Evolutionary conservation across 352 stramenopile species (phyloP), one percentile per base, ranked within the genome.

Genomic region (Halophytophthora polymorphica): DNA sequence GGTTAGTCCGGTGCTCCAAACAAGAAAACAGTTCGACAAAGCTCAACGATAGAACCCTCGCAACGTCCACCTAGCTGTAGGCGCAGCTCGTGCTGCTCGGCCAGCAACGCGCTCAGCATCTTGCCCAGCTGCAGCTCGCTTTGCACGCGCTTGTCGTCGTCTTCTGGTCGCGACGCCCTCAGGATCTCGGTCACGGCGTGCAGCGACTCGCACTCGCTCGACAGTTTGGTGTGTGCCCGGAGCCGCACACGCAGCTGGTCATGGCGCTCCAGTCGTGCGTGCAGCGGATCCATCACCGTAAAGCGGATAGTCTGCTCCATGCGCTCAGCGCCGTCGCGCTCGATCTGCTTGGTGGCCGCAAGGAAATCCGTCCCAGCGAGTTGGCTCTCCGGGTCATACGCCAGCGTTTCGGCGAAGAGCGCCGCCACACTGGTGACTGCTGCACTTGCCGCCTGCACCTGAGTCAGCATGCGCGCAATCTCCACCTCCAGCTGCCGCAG

Each of bases 281-380:
- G 55, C 3, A 93, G 45, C 7, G 83, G 79, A 45, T 90, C 79
- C 41, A 90, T 19, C 14, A 90, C 73, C 1, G 79, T 93, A 57
- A 93, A 89, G 12, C 77, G 73, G 41, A 93, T 72, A 3, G 83
- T 83, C 53, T 90, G 83, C 34, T 93, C 79, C 69, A 89, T 75
- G 37, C 74, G 62, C 19, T 90, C 73, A 0, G 69, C 78, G 21
- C 79, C 62, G 36, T 82, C 61, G 33, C 56, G 66, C n/a, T 77
- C 66, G 53, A 90, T 76, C 35, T 66, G 54, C 45, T 77, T 83
- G 59, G 83, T 73, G 19, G 61, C 57, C 6, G 71, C 42, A 37
- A 80, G 51, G 54, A 71, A 88, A 17, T 85, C 72, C 13, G 59
- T 65, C 28, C 73, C 40, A 56, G 31, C 38, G 58, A 37, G 47